Conservation (phyloP, 2,329 filamentous ascomycete species). For the Penicillium decumbens region DNA sequence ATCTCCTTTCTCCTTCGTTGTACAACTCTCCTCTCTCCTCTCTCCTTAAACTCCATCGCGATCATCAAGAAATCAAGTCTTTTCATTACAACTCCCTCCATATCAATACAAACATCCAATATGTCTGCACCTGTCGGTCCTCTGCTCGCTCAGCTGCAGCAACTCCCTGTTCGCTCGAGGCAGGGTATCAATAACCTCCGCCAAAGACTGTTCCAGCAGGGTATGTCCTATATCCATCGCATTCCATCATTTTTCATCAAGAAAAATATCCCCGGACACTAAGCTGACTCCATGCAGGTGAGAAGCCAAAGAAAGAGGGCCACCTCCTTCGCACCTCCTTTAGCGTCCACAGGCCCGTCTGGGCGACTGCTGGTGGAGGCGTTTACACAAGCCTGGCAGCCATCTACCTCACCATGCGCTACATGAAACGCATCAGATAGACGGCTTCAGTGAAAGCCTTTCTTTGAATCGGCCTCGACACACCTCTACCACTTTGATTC, state of each 20-base stretch:
- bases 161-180: slow-evolving; percentile 21
- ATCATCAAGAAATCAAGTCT: not conserved
- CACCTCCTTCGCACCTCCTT: slow-evolving; percentile 30
- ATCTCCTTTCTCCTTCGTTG: not conserved
- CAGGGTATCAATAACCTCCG: slow-evolving; percentile 24
- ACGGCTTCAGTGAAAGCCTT: not conserved
- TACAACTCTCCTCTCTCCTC: slow-evolving; percentile 14
- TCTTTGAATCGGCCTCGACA: not conserved
- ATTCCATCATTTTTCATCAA: not conserved
- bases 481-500: not conserved
- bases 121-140: slow-evolving; percentile 25
- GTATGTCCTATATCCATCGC: slow-evolving; percentile 9
- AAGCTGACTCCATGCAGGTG: slow-evolving; percentile 17
- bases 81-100: slow-evolving; percentile 2
- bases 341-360: slow-evolving; percentile 31
- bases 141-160: slow-evolving; percentile 20
- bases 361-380: slow-evolving; percentile 29
- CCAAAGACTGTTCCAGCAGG: slow-evolving; percentile 25
- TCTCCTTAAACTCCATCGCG: too few species aligned
- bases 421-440: slow-evolving; percentile 24
- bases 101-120: slow-evolving; percentile 1
- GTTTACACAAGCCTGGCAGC: slow-evolving; percentile 32
- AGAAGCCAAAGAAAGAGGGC: slow-evolving; percentile 27
- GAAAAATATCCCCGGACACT: not conserved
- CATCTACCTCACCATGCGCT: slow-evolving; percentile 31